Evolutionary conservation across 352 stramenopile genomes (phyloP).

Genomic region (Phytophthora brassicae): DNA sequence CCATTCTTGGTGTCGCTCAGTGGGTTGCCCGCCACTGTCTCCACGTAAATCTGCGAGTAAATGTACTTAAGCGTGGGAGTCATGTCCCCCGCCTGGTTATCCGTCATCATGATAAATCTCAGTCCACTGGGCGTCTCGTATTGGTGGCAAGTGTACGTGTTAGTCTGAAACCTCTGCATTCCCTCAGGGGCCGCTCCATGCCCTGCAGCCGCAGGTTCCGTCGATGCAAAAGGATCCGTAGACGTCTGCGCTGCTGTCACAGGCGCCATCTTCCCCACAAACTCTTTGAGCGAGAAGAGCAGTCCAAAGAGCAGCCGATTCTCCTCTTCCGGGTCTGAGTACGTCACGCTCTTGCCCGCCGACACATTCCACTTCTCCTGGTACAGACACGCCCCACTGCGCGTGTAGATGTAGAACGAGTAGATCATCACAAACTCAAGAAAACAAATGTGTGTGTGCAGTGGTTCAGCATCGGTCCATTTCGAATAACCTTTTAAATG

Average conservation of each 20-base stretch:
- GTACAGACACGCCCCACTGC: slow-evolving; percentile 86
- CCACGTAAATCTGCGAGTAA: slow-evolving; percentile 90
- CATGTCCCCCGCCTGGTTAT: slow-evolving; percentile 86
- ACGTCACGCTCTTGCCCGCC: slow-evolving; percentile 65
- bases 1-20: slow-evolving; percentile 72
- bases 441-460: too few relatives aligned
- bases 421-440: slow-evolving; percentile 70
- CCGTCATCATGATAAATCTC: slow-evolving; percentile 91
- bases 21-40: slow-evolving; percentile 91
- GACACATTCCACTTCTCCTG: slow-evolving; percentile 88
- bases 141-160: slow-evolving; percentile 90
- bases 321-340: slow-evolving; percentile 86
- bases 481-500: too few relatives aligned
- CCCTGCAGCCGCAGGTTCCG: slow-evolving; percentile 19
- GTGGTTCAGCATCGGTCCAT: too few relatives aligned
- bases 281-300: slow-evolving; percentile 92
- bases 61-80: slow-evolving; percentile 82
- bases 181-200: slow-evolving; percentile 35
- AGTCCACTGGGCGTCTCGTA: slow-evolving; percentile 90
- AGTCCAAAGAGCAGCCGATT: slow-evolving; percentile 92
- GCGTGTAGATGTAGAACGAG: slow-evolving; percentile 93
- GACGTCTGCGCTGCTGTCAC: slow-evolving; percentile 21
- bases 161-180: slow-evolving; percentile 85
- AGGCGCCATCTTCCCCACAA: slow-evolving; percentile 80
- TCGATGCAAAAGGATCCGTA: slow-evolving; percentile 16